phyloP scores from a whole-genome alignment of 1,139 yeast species.

The Hyphopichia fennica region DNA sequence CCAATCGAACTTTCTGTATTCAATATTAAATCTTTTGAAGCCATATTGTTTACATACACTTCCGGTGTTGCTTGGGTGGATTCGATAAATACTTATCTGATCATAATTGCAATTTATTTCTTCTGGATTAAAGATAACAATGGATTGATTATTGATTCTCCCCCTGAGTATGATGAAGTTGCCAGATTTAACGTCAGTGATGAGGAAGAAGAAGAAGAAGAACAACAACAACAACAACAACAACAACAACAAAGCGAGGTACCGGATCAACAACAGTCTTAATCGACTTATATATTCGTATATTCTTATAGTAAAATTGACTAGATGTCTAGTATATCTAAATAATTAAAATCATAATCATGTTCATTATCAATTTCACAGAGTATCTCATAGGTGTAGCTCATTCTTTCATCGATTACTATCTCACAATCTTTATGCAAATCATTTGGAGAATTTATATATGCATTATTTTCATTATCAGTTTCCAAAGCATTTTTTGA shows the following conservation, averaged over 20 bases:
- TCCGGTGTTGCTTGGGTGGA: constrained; percentile 12
- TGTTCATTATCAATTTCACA: no score
- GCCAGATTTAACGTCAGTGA: constrained; percentile 21
- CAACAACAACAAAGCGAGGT: no score
- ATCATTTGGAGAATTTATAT: background rate
- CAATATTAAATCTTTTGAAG: background rate
- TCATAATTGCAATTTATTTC: constrained; percentile 24
- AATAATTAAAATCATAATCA: no score
- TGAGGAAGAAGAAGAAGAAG: constrained; percentile 17
- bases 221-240: no score
- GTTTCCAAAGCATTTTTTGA: background rate
- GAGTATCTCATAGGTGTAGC: no score
- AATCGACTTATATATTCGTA: no score
- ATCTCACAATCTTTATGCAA: background rate
- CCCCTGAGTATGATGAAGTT: constrained; percentile 16
- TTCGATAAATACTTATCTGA: constrained; percentile 15
- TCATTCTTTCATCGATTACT: background rate
- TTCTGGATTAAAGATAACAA: constrained; percentile 38
- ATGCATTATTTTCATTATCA: background rate
- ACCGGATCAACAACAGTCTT: no score
- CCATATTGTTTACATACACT: constrained; percentile 1
- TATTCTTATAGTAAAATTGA: no score
- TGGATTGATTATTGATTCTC: constrained; percentile 29
- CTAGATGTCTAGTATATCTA: no score
- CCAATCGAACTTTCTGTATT: background rate